Base-by-base conservation (phyloP, 805 yeast species). In the Pichia californica region DNA sequence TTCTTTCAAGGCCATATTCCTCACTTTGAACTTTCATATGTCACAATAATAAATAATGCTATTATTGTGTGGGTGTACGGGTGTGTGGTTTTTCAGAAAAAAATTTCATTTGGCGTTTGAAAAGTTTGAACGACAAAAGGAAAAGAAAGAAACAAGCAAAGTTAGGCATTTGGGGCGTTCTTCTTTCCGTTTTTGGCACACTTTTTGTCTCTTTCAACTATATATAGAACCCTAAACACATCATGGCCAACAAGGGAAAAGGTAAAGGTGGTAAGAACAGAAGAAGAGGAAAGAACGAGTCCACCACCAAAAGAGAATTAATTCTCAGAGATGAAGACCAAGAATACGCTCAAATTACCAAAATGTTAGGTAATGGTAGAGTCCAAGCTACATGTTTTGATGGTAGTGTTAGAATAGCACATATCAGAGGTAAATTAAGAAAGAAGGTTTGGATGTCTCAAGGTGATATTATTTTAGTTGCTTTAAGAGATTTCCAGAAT, bases 391-490 rank as follows among this genome's bases (percentile, higher is more conserved):
- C 81, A 40, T 93, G 99, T 71, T 93, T 93, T 61, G 99, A 93
- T 62, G 96, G 95, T 52, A 73, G 75, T 55, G 86, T 81, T 64
- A 82, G 99, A 74, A 78, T 88, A 79, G 99, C 95, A 16, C 99
- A 91, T 64, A 93, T 93, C 62, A 87, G 99, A 77, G 99, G 99
- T 59, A 93, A 93, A 66, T 78, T 93, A 71, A 86, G 99, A 78
- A 93, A 93, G 83, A 93, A 91, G 79, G 99, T 93, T 49, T 93
- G 99, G 99, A 89, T 93, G 88, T 86, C 86, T 38, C 98, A 88
- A 67, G 99, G 99, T 72, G 99, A 93, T 65, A 93, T 93, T 57
- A 88, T 93, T 55, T 73, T 93, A 62, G 93, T 91, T 38, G 89
- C 96, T 7, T 78, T 93, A 58, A 88, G 99, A 76, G 99, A 93